Percentiles rank a stretch among this genome's conserved stretches.
These are phyloP conservation scores for Keithomyces neogunnii DNA, from an alignment of 2,329 filamentous ascomycete species.

Conservation along the genomic window DNA sequence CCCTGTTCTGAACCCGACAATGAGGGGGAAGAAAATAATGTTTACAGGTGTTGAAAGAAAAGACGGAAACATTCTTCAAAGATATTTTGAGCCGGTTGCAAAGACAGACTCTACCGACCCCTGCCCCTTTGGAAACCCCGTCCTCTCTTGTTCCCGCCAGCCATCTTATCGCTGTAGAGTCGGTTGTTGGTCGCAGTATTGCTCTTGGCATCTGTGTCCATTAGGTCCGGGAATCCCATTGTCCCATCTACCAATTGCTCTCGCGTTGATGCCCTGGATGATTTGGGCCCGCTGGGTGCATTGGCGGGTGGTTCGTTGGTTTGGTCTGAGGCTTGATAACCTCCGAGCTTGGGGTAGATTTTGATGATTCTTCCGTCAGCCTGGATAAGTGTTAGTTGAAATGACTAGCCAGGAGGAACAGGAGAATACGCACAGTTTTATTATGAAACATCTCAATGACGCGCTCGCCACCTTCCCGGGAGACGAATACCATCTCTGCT, in stretches of 20 bases:
- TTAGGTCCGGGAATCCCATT: constrained; percentile 43
- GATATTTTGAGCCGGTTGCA: neutral
- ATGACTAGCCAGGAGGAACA: neutral
- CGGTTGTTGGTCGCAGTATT: constrained; percentile 25
- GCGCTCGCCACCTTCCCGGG: constrained; percentile 62
- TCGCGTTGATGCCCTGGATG: constrained; percentile 15
- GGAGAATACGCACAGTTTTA: constrained; percentile 52
- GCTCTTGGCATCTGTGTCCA: constrained; percentile 21
- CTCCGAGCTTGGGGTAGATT: constrained; percentile 59
- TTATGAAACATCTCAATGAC: constrained; percentile 72
- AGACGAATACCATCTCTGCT: constrained; percentile 68
- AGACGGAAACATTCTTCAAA: too few species aligned
- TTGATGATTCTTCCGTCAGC: constrained; percentile 68
- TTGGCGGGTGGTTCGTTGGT: constrained; percentile 19
- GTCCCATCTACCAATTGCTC: constrained; percentile 43
- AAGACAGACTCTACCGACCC: neutral
- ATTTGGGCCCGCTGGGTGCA: constrained; percentile 23
- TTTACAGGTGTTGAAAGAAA: neutral
- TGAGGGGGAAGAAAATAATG: neutral
- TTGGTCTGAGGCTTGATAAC: constrained; percentile 22
- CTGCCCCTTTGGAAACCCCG: constrained; percentile 16
- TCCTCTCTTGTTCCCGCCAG: constrained; percentile 19
- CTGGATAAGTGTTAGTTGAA: constrained; percentile 26
- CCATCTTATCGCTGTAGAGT: constrained; percentile 45
- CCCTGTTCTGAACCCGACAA: neutral